phyloP scores from a whole-genome alignment of 1,284 basidiomycete species.

The Phylloboletellus chloephorus region DNA sequence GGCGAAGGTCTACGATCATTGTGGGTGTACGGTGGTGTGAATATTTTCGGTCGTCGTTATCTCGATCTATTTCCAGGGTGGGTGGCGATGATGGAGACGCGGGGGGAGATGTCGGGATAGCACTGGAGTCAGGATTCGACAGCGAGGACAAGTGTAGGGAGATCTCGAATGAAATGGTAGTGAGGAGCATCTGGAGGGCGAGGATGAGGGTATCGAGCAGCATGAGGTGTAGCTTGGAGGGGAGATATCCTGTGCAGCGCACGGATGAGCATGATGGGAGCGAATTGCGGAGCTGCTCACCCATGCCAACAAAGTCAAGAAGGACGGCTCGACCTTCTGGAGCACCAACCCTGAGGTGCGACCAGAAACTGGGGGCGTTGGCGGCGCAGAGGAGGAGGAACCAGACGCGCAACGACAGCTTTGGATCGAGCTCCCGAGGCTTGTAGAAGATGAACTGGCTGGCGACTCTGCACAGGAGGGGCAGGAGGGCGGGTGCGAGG shows the following conservation, averaged over 20 bases:
- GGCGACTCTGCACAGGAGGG: slow-evolving; percentile 47
- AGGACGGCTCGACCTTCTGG: slow-evolving; percentile 53
- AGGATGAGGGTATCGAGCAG: slow-evolving; percentile 62
- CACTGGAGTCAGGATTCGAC: slow-evolving; percentile 25
- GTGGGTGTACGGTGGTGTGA: slow-evolving; percentile 28
- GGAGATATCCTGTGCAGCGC: slow-evolving; percentile 44
- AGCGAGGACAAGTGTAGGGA: slow-evolving; percentile 33
- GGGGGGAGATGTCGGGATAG: slow-evolving; percentile 22
- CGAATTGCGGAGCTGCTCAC: slow-evolving; percentile 38
- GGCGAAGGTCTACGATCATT: slow-evolving; percentile 57
- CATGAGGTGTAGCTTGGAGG: slow-evolving; percentile 59
- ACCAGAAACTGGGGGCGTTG: slow-evolving; percentile 57
- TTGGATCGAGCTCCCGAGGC: slow-evolving; percentile 57
- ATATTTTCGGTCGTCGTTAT: slow-evolving; percentile 21
- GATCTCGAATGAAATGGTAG: slow-evolving; percentile 63
- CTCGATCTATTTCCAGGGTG: slow-evolving; percentile 25
- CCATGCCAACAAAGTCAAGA: slow-evolving; percentile 72
- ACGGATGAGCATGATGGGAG: slow-evolving; percentile 12
- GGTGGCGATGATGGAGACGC: slow-evolving; percentile 18
- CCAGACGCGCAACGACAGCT: slow-evolving; percentile 59
- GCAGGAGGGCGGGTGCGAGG: slow-evolving; percentile 59
- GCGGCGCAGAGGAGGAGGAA: slow-evolving; percentile 51
- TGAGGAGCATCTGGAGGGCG: slow-evolving; percentile 56
- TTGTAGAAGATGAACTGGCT: slow-evolving; percentile 61
- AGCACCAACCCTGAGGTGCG: slow-evolving; percentile 48